Evolutionary conservation across 2,329 filamentous ascomycete species (phyloP), one percentile per base, ranked within the genome.

Genomic region (Monosporascus sp.): DNA sequence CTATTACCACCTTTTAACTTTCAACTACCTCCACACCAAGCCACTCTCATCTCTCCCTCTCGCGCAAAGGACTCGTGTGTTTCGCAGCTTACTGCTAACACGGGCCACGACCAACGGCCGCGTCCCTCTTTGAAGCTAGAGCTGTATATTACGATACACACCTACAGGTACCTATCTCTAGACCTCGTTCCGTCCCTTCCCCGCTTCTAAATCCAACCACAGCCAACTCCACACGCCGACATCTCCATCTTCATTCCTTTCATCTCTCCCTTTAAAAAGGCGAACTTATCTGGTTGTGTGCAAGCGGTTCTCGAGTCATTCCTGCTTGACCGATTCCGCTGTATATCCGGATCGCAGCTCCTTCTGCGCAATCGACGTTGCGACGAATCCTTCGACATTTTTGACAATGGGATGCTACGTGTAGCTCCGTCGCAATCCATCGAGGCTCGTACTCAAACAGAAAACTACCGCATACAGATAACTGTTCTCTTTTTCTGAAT

Each of bases 401-500:
- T 55, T 52, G 56, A 67, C 62, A 50, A 67, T 67, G 64, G 63
- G 64, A 62, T 54, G 50, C 60, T 60, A 59, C 62, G 57, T 58
- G 60, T 67, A 66, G 58, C 59, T 58, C 60, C 55, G 63, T 65
- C 62, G 62, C 62, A 63, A 62, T 58, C 54, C 54, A 56, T 62
- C 59, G 59, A 64, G 59, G 57, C 52, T 22, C 55, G 52, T 51
- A 54, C 51, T 24, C 50, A 56, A 47, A 51, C 31, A 53, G 35
- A 45, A 37, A 37, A 53, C 44, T 39, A 53, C 55, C 53, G 48
- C 11, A 46, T 25, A 46, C 43, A 25, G 15, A 22, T 17, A 14
- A 17, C 22, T 7, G 7, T n/a, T 31, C 31, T 27, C 24, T 46
- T 45, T 25, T 14, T 27, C 20, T 24, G 43, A 46, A 31, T 20